Evolutionary conservation across 2,329 filamentous ascomycete genomes (phyloP).

Genomic region (Coleophoma cylindrospora): DNA sequence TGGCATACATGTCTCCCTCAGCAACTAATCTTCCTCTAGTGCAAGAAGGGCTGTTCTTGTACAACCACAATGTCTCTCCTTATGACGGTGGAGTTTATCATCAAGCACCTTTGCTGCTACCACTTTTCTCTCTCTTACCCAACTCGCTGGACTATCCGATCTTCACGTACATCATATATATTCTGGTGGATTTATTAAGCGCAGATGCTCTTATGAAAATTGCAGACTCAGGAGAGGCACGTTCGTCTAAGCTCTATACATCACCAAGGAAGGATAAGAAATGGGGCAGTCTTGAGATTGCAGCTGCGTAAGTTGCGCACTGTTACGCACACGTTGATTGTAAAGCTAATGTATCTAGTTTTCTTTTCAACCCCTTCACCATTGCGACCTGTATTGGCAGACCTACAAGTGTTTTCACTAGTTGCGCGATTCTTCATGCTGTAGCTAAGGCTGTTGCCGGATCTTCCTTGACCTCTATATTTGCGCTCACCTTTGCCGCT

Average conservation of each 20-base stretch:
- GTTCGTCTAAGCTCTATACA: constrained; percentile 68
- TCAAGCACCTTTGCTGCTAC: constrained; percentile 83
- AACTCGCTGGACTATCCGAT: constrained; percentile 61
- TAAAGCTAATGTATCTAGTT: constrained; percentile 43
- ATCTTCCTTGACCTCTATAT: constrained; percentile 68
- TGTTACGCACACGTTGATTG: background rate
- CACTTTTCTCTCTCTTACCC: constrained; percentile 85
- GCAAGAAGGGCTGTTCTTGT: constrained; percentile 93
- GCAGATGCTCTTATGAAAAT: constrained; percentile 76
- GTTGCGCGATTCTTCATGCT: constrained; percentile 79
- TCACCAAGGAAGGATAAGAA: constrained; percentile 70
- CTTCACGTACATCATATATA: constrained; percentile 76
- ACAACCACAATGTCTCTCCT: constrained; percentile 92
- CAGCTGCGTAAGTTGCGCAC: constrained; percentile 59
- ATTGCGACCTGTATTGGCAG: constrained; percentile 86
- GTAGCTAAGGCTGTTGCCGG: constrained; percentile 76
- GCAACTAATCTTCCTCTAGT: constrained; percentile 45
- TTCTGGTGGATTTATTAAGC: constrained; percentile 73
- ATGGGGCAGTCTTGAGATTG: constrained; percentile 72
- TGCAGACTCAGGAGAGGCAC: constrained; percentile 74
- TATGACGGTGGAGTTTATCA: constrained; percentile 87
- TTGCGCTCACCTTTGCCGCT: constrained; percentile 79
- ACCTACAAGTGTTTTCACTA: constrained; percentile 84
- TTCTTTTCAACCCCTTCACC: constrained; percentile 92
- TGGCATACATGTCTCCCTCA: background rate